phyloP scores from a whole-genome alignment of 371 early-diverging fungal genomes.

The Sporodiniella umbellata region DNA sequence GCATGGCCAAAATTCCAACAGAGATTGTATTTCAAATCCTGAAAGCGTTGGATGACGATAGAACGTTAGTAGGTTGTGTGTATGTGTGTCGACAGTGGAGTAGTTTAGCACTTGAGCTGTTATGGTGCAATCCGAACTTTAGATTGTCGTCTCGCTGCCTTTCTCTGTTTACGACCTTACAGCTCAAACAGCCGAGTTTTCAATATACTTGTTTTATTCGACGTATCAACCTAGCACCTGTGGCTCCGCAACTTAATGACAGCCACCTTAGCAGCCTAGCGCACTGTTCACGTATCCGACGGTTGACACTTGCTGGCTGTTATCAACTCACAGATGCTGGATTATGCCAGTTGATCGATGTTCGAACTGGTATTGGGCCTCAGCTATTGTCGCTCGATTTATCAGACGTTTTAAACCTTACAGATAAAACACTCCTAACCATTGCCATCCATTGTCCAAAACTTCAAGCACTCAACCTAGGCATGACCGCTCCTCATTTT shows the following conservation, averaged over 20 bases:
- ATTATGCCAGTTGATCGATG: conserved; percentile 41
- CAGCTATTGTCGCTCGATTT: conserved; percentile 40
- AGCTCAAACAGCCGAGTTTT: conserved; percentile 20
- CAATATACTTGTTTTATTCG: conserved; percentile 57
- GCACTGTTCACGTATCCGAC: conserved; percentile 51
- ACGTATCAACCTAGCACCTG: conserved; percentile 54
- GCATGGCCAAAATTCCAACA: conserved; percentile 22
- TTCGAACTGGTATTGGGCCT: conserved; percentile 11
- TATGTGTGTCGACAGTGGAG: conserved; percentile 49
- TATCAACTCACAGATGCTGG: conserved; percentile 44
- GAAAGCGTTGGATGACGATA: conserved; percentile 25
- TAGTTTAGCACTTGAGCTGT: conserved; percentile 36
- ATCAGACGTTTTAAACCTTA: conserved; percentile 32
- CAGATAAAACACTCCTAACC: conserved; percentile 25
- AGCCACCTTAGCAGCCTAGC: conserved; percentile 32
- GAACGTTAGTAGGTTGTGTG: conserved; percentile 33
- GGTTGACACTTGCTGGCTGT: conserved; percentile 56
- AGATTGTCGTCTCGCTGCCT: conserved; percentile 15
- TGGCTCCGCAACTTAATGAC: conserved; percentile 44
- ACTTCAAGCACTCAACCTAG: conserved; percentile 43
- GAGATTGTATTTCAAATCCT: conserved; percentile 49
- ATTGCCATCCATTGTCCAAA: conserved; percentile 37
- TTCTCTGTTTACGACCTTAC: conserved; percentile 25
- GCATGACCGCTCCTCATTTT: conserved; percentile 33
- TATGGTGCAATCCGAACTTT: conserved; percentile 48